Evolutionary conservation across 2,329 filamentous ascomycete genomes (phyloP), one percentile per base, ranked within the genome.

Genomic region (Lasiodiplodia gonubiensis): DNA sequence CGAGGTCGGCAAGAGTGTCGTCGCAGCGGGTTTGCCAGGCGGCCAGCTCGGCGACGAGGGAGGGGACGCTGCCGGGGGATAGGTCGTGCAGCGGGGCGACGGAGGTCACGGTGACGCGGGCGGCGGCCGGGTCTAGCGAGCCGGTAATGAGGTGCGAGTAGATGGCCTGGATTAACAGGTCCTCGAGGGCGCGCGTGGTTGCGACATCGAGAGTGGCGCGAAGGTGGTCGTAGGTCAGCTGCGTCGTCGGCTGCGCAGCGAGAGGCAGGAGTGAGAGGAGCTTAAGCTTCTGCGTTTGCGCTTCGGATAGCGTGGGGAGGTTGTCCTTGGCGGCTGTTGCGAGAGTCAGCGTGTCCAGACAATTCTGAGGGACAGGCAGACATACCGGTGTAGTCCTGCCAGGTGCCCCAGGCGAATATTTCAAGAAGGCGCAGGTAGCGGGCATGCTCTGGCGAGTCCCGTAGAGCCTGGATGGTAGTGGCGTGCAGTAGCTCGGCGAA

Each of bases 391-490:
- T 97, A 97, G 72, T 90, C 87, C 68, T 86, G 82, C 84, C 93
- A 97, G 68, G 93, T 97, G 69, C 94, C 95, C 85, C 95, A 93
- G 68, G 93, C 92, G 80, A 99, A 99, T 74, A 96, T 90, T 79
- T 94, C 86, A 53, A 99, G 89, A 16, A 97, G 86, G 1, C 83
- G 87, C 61, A 95, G 84, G 79, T 92, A 82, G 49, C 79, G 73
- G 7, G 84, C 81, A 73, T 90, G 87, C 59, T 96, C 90, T 42
- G 85, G 76, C n/a, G 88, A 83, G 48, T 80, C 80, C 30, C 83
- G 79, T 53, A 98, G 88, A 14, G 87, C 85, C 79, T 95, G 91
- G 71, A 98, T 89, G 73, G 92, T 89, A 0, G 92, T 88, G 1
- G 89, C 89, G 73, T 91, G 86, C 46, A 99, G 89, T n/a, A 99